Evolutionary conservation across 352 stramenopile species (phyloP), one percentile per base, ranked within the genome.

Genomic region (Phytopythium delawarense): DNA sequence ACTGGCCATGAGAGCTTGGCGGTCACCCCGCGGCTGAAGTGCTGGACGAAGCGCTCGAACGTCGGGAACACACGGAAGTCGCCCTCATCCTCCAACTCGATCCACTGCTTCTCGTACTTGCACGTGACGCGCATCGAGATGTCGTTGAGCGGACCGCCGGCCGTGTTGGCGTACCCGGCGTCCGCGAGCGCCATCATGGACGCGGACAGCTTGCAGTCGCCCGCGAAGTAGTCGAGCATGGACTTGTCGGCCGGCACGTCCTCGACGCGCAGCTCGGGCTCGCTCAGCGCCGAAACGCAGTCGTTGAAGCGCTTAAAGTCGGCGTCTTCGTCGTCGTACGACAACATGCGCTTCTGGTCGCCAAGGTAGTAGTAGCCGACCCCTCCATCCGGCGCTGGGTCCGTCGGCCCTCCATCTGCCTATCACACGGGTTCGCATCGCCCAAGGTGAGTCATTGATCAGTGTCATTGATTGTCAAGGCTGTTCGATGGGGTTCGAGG

Each of bases 351-450:
- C 66, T 91, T 87, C 57, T 94, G 82, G 55, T 94, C 85, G 21
- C 85, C 85, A n/a, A 94, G 74, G 66, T 91, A 94, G 70, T 94
- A 94, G 56, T 94, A 94, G 16, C 85, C 85, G 50, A 92, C 84
- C 57, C 85, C 85, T 61, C 83, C 81, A 66, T 92, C 85, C 2
- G 79, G 82, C 44, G 85, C 75, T 40, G 79, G 74, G 21, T 89
- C 78, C 4, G 80, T 91, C 25, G 85, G 85, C 46, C 85, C 85
- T 56, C 85, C 85, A 52, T 94, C 85, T 8, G 82, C 85, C 85
- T 94, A 28, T 28, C 25, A 28, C 25, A 28, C 25, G 25, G 69
- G 34, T 39, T 39, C 7, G 11, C 34, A 39, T 39, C 7, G 34
- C 34, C 11, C 34, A 39, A 39, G 11, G 34, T 39, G 34, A 39